Evolutionary conservation across 768 basidiomycete genomes (phyloP), one percentile per base, ranked within the genome.

Genomic region (Leccinellum rugosiceps): DNA sequence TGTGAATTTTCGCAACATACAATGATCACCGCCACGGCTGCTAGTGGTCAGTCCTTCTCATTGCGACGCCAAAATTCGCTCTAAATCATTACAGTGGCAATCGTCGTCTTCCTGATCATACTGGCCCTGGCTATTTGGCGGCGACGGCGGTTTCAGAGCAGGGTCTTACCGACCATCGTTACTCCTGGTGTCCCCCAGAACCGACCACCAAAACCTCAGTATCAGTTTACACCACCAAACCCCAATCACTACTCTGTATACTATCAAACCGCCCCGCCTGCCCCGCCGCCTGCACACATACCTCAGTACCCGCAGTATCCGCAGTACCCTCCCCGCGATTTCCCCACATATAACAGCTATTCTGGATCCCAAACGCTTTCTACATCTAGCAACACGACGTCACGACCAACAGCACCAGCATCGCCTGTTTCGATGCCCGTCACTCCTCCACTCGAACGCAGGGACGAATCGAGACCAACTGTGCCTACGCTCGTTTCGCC

Each of bases 1-100:
- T 66, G 62, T 51, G 44, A 6, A 5, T 1, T 45, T 8, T 25
- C 58, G 13, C 34, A 13, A 17, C 23, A 11, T 11, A 50, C 34
- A 5, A 14, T 52, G 43, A 31, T 52, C 8, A 25, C 19, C n/a
- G 10, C 51, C 15, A 13, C 55, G 11, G 38, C 11, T 17, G 34
- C 5, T 4, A 10, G 28, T 45, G 65, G 68, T 67, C 2, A 58
- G 67, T 56, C 38, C 55, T 23, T 23, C 17, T 2, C 21, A 43
- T 19, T 4, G 26, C 11, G 7, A 23, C 9, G 3, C 48, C 13
- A 10, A 19, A 32, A 7, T 3, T 26, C 4, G 4, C 53, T 55
- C 68, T 30, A 69, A 47, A 28, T 10, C 8, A 23, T 44, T n/a
- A 31, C 28, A 64, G 58, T 3, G 4, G 23, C 14, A 0, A 0